Percentiles rank a stretch among this genome's conserved stretches.
Conservation (phyloP, 208 protist species). For the Jaenimonas drosophilae region DNA sequence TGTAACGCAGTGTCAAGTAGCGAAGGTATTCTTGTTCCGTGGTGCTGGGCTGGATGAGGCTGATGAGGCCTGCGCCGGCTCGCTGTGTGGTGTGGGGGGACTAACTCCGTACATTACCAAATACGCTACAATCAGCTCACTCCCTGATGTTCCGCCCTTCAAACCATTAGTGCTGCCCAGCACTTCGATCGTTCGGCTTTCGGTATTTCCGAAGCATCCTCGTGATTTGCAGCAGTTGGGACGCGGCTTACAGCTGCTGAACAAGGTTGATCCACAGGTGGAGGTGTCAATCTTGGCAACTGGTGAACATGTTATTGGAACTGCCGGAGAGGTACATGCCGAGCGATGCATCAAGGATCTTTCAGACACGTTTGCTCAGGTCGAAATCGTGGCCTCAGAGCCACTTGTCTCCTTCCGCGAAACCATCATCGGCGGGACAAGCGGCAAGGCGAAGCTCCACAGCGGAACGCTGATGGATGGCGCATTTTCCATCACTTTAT, state of each 20-base stretch:
- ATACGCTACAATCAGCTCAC: constrained; percentile 88
- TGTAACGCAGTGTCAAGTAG: constrained; percentile 36
- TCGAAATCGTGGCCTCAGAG: constrained; percentile 77
- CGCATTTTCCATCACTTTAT: constrained; percentile 61
- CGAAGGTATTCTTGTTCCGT: constrained; percentile 89
- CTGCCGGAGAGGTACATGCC: constrained; percentile 95
- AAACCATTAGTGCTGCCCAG: constrained; percentile 75
- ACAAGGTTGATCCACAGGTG: constrained; percentile 94
- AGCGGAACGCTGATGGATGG: constrained; percentile 48
- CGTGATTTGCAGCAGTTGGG: constrained; percentile 54
- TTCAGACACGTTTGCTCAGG: constrained; percentile 79
- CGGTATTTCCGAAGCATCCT: constrained; percentile 87
- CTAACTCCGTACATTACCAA: constrained; percentile 90
- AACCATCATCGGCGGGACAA: constrained; percentile 45
- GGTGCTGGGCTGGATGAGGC: constrained; percentile 90
- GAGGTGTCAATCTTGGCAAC: constrained; percentile 90
- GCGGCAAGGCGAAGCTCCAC: constrained; percentile 66
- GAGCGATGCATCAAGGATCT: constrained; percentile 94
- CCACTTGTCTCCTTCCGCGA: constrained; percentile 87
- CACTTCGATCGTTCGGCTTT: constrained; percentile 95
- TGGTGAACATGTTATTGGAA: constrained; percentile 95
- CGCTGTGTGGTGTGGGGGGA: constrained; percentile 91
- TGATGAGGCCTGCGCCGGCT: constrained; percentile 63
- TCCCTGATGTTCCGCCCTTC: constrained; percentile 69
- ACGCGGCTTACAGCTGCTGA: constrained; percentile 88